Base-by-base conservation (phyloP, 139 green algal genomes). In the Chlorella ohadii region DNA sequence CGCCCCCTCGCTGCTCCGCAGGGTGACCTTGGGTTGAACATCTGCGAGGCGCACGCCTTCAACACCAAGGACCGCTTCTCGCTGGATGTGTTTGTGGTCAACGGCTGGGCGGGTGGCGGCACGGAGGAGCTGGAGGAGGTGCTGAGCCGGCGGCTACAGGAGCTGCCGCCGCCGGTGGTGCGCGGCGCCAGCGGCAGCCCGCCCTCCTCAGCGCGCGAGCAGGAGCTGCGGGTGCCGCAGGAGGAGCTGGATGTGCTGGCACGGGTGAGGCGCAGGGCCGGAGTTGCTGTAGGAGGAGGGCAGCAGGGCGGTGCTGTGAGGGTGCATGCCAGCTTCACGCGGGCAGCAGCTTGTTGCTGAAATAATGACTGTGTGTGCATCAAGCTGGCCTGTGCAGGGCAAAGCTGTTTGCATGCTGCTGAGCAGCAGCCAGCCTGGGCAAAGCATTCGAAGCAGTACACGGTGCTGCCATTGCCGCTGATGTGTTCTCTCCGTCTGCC, bases 21-120 rank as follows among this genome's bases (percentile, higher is more conserved):
- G 94, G 91, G 93, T 51, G 96, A 99, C 84, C 70, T 99, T 23
- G 95, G 95, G 12, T 90, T 99, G 12, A 99, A 99, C 87, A 99
- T 99, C 47, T 94, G 95, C 31, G 97, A 99, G 86, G 97, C 97
- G 20, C 97, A 99, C 84, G 97, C 96, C 0, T 99, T 99, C 93
- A 99, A 97, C 91, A 99, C 97, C 23, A 91, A 86, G 39, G 97
- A 99, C 78, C 84, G 91, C 23, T 99, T 97, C 84, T 95, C 92
- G 1, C 84, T 99, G 73, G 97, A 99, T 86, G 95, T 99, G 31
- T 99, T 99, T 90, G 94, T 99, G 15, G 94, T 98, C 28, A 96
- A 97, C 78, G 93, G 94, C 55, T 98, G 94, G 94, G 86, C 75
- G 31, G 82, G 86, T 6, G 77, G 89, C 55, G 90, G 89, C 44